phyloP scores from a whole-genome alignment of 192 early-diverging fungal species.

The Tieghemiomyces parasiticus region DNA sequence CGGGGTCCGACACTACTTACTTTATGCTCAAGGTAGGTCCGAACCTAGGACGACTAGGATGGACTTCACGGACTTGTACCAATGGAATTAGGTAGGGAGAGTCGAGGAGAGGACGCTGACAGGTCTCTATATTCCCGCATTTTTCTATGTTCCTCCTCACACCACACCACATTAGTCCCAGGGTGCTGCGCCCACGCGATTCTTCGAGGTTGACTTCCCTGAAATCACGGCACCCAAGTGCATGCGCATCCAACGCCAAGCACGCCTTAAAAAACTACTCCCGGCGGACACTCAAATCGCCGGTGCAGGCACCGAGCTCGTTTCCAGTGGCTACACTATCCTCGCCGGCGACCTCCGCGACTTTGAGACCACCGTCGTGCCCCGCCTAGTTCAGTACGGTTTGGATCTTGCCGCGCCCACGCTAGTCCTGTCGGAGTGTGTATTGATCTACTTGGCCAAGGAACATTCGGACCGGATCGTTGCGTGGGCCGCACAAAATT shows the following conservation, averaged over 20 bases:
- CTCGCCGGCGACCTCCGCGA: conserved; percentile 67
- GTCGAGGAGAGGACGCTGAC: neutral
- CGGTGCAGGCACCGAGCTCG: conserved; percentile 59
- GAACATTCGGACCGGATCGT: conserved; percentile 47
- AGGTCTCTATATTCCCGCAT: neutral
- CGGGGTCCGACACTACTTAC: conserved; percentile 86
- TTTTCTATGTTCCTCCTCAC: neutral
- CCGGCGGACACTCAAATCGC: conserved; percentile 7
- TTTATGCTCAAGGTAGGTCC: conserved; percentile 52
- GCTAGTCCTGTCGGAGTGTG: conserved; percentile 86
- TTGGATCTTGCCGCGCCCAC: conserved; percentile 42
- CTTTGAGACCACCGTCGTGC: conserved; percentile 39
- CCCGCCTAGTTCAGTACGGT: conserved; percentile 35
- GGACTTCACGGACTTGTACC: too few species aligned
- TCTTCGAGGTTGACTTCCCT: conserved; percentile 88
- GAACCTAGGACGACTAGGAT: too few species aligned
- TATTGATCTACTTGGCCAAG: conserved; percentile 76
- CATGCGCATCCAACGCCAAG: conserved; percentile 35
- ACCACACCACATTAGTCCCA: neutral
- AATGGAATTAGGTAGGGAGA: neutral
- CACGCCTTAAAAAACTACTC: conserved; percentile 21
- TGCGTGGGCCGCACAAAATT: conserved; percentile 41
- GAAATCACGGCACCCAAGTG: conserved; percentile 77
- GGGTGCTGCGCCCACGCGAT: conserved; percentile 18
- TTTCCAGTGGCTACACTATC: conserved; percentile 47